Percentiles rank a stretch among this genome's conserved stretches.
phyloP scores from a whole-genome alignment of 169 alveolate genomes.

The Plasmodium reichenowi region DNA sequence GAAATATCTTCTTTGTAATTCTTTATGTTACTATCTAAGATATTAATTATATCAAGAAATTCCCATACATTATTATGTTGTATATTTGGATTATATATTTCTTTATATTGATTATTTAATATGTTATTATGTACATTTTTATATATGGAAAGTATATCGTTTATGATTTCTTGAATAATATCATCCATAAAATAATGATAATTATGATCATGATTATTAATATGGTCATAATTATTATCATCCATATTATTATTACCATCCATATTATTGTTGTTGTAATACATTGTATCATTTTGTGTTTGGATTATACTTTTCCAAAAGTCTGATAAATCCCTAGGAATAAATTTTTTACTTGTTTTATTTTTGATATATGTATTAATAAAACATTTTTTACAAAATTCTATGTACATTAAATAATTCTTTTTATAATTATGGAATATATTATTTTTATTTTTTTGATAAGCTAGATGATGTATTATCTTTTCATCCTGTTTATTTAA shows the following conservation, averaged over 20 bases:
- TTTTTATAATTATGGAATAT: slow-evolving; percentile 24
- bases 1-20: slow-evolving; percentile 14
- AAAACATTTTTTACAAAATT: slow-evolving; percentile 46
- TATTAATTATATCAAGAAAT: slow-evolving; percentile 16
- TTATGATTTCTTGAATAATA: too few relatives aligned
- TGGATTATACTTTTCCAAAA: slow-evolving; percentile 17
- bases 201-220: too few relatives aligned
- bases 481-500: slow-evolving; percentile 9
- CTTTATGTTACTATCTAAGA: slow-evolving; percentile 2
- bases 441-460: too few relatives aligned
- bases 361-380: slow-evolving; percentile 11
- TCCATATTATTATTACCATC: too few relatives aligned
- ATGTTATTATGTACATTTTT: too few relatives aligned
- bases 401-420: slow-evolving; percentile 60
- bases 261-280: too few relatives aligned
- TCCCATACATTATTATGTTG: background rate
- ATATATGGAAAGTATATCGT: too few relatives aligned
- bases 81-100: slow-evolving; percentile 3
- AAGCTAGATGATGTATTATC: background rate
- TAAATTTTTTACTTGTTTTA: background rate
- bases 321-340: slow-evolving; percentile 11
- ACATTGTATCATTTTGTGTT: background rate
- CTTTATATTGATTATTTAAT: too few relatives aligned
- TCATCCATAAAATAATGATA: too few relatives aligned
- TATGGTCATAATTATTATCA: too few relatives aligned